Conservation (phyloP, 1,139 yeast species). For the Yamadazyma membranifaciens region DNA sequence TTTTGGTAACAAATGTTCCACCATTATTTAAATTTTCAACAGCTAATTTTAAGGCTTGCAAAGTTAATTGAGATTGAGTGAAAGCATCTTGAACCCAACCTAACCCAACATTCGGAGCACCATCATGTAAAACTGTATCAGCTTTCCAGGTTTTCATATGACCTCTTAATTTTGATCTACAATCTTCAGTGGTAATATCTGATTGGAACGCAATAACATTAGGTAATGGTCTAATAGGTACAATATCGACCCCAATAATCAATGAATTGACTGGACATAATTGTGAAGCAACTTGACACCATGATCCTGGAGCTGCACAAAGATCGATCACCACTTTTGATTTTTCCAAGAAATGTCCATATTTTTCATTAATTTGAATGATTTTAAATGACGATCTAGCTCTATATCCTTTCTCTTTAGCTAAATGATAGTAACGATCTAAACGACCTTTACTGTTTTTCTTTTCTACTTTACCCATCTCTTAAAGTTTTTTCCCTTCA, state of each 20-base stretch:
- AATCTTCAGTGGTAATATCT: conserved; percentile 97
- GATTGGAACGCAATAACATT: conserved; percentile 93
- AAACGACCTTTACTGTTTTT: conserved; percentile 98
- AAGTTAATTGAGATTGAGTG: conserved; percentile 92
- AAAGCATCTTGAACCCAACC: conserved; percentile 99
- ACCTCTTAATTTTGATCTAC: conserved; percentile 89
- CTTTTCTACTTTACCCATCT: conserved; percentile 91
- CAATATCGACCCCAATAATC: conserved; percentile 96
- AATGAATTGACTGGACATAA: conserved; percentile 89
- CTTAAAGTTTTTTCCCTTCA: conserved; percentile 6
- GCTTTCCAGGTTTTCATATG: conserved; percentile 99
- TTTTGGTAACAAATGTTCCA: conserved; percentile 96
- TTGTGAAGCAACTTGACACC: conserved; percentile 98
- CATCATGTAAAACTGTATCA: conserved; percentile 96
- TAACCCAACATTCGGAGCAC: conserved; percentile 99
- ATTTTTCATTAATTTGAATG: conserved; percentile 92
- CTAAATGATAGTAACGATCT: conserved; percentile 92
- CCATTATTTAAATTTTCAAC: conserved; percentile 91
- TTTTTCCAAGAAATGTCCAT: conserved; percentile 90
- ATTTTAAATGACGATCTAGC: conserved; percentile 98
- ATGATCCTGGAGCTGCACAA: conserved; percentile 99
- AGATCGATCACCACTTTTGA: conserved; percentile 97
- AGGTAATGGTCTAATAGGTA: conserved; percentile 92
- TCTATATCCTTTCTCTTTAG: conserved; percentile 96
- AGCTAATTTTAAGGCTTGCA: conserved; percentile 90